Base-by-base conservation (phyloP, 768 basidiomycete species). In the Suillus plorans region DNA sequence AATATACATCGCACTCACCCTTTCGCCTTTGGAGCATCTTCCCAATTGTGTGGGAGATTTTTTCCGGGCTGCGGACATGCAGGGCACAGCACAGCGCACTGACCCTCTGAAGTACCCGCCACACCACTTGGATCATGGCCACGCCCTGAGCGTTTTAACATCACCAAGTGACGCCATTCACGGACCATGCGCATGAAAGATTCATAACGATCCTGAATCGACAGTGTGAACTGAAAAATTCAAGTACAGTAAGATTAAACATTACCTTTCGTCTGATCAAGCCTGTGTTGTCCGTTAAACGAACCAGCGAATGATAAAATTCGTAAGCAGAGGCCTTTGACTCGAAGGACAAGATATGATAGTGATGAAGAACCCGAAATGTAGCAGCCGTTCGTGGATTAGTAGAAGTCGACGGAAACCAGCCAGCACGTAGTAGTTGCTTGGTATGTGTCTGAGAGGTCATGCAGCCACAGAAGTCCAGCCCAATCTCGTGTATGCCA, bases 381-480 rank as follows among this genome's bases (percentile, higher is more conserved):
- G 77, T 80, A 2, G 73, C 71, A 0, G 71, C 77, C 0, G 77
- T 74, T 14, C 66, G 52, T 0, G 80, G 79, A 10, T 72, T 64
- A 1, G 37, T 25, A 1, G 62, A 44, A 0, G 77, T 80, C 0
- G 77, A 73, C 0, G 79, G 80, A 49, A 68, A 82, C 31, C 72
- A 65, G 0, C 70, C 63, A 0, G 64, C 36, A 34, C 74, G 72
- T 0, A 82, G 70, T 0, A 83, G 72, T 53, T 82, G 79, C 20
- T 65, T 36, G 14, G 69, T 18, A 70, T 71, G 44, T 63, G 71
- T 28, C 20, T 67, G 47, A 67, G 74, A 63, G 3, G 18, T 55
- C 25, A 68, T 63, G 42, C 78, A 80, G 0, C 67, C 70, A 64
- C 78, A 80, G 53, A 69, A 77, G 44, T 76, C 72, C 0, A 79